Evolutionary conservation across 495 filamentous ascomycete genomes (phyloP).

Genomic region (Podospora pseudopauciseta): DNA sequence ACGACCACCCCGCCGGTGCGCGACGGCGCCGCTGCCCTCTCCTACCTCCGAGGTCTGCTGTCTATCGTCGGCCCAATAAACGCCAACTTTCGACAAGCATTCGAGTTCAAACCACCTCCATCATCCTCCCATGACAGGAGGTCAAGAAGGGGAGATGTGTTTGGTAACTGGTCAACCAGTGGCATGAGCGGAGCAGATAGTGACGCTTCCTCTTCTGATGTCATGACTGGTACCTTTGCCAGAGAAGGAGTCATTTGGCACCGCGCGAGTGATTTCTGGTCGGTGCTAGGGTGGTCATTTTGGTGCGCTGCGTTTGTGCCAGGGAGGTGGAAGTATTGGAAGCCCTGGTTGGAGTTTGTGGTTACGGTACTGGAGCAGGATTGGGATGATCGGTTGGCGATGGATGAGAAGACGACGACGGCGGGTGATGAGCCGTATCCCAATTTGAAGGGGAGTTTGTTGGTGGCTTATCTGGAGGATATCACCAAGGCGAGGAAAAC

Average conservation of each 20-base stretch:
- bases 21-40: constrained; percentile 37
- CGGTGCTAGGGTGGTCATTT: constrained; percentile 86
- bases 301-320: constrained; percentile 74
- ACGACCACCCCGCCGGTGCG: constrained; percentile 27
- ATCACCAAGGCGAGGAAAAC: constrained; percentile 32
- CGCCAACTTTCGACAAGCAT: constrained; percentile 37
- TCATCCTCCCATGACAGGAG: not conserved
- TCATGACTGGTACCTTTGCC: constrained; percentile 53
- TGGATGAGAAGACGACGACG: constrained; percentile 25
- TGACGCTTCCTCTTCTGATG: constrained; percentile 34
- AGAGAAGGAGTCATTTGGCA: constrained; percentile 65
- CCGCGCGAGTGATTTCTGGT: constrained; percentile 81
- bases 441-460: constrained; percentile 33
- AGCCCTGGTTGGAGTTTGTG: constrained; percentile 75
- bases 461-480: constrained; percentile 29
- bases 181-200: constrained; percentile 19
- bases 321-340: constrained; percentile 79
- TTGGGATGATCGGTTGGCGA: constrained; percentile 54
- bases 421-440: constrained; percentile 14
- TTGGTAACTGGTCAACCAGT: not conserved
- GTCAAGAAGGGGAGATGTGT: not conserved
- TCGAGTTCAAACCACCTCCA: constrained; percentile 26
- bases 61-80: constrained; percentile 41
- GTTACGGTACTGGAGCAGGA: constrained; percentile 73
- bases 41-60: constrained; percentile 42